Base-by-base conservation (phyloP, 495 filamentous ascomycete genomes). In the Neurospora sp. region DNA sequence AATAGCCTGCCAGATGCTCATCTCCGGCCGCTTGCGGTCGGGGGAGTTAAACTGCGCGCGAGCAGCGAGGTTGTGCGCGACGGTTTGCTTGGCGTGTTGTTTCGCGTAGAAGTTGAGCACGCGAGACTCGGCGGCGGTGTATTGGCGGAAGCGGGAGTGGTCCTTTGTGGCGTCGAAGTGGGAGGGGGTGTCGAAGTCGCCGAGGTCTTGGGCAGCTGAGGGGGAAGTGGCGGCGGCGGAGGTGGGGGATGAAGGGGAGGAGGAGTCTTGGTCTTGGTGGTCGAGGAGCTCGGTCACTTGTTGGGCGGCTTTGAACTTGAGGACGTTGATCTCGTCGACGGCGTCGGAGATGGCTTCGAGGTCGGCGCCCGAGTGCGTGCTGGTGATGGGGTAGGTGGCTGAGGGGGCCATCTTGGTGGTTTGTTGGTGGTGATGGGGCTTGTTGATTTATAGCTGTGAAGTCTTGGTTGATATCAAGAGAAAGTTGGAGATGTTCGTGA, bases 1-100 rank as follows among this genome's bases (percentile, higher is more conserved):
- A 81, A 96, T 94, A 9, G 94, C 94, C 77, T 94, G 84, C 94
- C 94, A 97, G 76, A 97, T 83, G 41, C 88, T 90, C 91, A 96
- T 92, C 77, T 91, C 86, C 22, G 89, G 90, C 71, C 92, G 88
- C 10, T 83, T 88, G 8, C 82, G 80, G 10, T 75, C 27, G 71
- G 88, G 87, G 61, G 85, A 85, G 78, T 90, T 85, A 84, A 96
- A 94, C 69, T 83, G 83, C 74, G 90, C 85, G 48, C 94, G 91
- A 6, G 91, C 85, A 71, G 90, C 88, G 20, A 94, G 86, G 83
- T 94, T 94, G 87, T 94, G 93, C 16, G 91, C 91, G 0, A 94
- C 90, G 0, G 92, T 96, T 77, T 96, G 92, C 83, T 93, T 93
- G 80, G 87, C 87, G 82, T 96, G 93, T 76, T 94, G 92, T 79